phyloP scores from a whole-genome alignment of 352 stramenopile species.

The Pythium sukuiense region DNA sequence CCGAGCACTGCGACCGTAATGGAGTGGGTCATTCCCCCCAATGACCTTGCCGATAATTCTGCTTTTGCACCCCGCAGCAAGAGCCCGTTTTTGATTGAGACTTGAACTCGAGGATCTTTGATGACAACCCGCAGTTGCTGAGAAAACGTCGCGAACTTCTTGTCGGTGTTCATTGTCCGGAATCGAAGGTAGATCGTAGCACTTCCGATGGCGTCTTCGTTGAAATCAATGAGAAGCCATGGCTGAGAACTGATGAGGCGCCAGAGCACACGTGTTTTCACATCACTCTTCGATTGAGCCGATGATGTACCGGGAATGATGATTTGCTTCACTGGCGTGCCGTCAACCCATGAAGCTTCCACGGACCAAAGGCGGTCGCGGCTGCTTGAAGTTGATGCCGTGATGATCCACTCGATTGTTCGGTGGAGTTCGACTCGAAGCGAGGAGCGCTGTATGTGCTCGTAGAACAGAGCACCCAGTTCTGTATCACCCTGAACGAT shows the following conservation, averaged over 20 bases:
- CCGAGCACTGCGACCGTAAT: neutral
- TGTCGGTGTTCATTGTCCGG: neutral
- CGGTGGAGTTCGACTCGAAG: constrained; percentile 16
- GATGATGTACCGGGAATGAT: constrained; percentile 19
- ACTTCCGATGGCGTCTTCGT: neutral
- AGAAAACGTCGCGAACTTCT: neutral
- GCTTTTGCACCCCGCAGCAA: constrained; percentile 3
- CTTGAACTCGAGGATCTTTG: constrained; percentile 3
- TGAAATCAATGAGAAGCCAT: constrained; percentile 12
- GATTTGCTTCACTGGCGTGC: constrained; percentile 1
- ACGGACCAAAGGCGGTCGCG: constrained; percentile 17
- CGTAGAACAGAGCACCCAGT: neutral
- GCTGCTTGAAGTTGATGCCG: neutral
- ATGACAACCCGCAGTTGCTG: constrained; percentile 5
- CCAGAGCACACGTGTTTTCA: constrained; percentile 10
- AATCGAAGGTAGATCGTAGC: constrained; percentile 11
- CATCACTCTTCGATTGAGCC: neutral
- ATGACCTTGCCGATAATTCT: neutral
- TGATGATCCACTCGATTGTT: constrained; percentile 3
- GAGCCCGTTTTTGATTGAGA: constrained; percentile 19
- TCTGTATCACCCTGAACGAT: neutral
- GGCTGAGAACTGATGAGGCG: constrained; percentile 9
- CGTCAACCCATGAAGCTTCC: constrained; percentile 6
- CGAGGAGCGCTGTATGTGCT: neutral
- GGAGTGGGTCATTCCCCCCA: neutral